phyloP scores from a whole-genome alignment of 148 eudicot genomes.

The Rheum nobile region DNA sequence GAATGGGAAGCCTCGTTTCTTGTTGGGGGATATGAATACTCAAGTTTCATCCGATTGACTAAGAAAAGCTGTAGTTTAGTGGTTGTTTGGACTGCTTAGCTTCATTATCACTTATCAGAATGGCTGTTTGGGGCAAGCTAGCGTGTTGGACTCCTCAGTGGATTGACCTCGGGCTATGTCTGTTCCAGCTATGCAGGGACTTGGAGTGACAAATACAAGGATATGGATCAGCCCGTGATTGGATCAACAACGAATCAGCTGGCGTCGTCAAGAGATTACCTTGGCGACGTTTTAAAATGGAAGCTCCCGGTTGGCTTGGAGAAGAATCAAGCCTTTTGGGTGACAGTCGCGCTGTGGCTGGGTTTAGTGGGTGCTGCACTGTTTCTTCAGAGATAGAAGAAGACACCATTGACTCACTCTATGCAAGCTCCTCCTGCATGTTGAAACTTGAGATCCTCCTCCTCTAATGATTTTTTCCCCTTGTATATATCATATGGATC shows the following conservation, averaged over 20 bases:
- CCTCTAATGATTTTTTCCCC: not conserved
- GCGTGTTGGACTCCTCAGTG: too few relatives aligned
- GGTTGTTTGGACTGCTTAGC: not conserved
- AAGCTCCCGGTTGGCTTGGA: slow-evolving; percentile 62
- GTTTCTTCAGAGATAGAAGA: slow-evolving; percentile 47
- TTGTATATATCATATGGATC: not conserved
- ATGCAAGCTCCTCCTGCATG: not conserved
- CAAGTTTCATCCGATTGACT: not conserved
- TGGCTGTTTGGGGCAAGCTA: not conserved
- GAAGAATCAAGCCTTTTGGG: slow-evolving; percentile 73
- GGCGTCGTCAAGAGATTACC: slow-evolving; percentile 47
- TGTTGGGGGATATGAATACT: too few relatives aligned
- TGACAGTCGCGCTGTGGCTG: slow-evolving; percentile 59
- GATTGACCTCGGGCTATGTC: not conserved
- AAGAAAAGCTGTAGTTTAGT: not conserved
- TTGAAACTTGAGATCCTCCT: not conserved
- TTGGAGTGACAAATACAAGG: slow-evolving; percentile 86
- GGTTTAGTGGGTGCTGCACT: slow-evolving; percentile 74
- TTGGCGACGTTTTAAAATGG: slow-evolving; percentile 73
- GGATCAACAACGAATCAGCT: slow-evolving; percentile 53
- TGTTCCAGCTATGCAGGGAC: slow-evolving; percentile 62
- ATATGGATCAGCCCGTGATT: slow-evolving; percentile 32
- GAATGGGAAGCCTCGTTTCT: too few relatives aligned
- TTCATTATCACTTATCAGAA: not conserved
- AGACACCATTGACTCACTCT: not conserved